Percentiles rank a stretch among this genome's conserved stretches.
These are phyloP conservation scores for Cajanus cajan DNA, from an alignment of 306 rosid genomes.

Conservation along the genomic window DNA sequence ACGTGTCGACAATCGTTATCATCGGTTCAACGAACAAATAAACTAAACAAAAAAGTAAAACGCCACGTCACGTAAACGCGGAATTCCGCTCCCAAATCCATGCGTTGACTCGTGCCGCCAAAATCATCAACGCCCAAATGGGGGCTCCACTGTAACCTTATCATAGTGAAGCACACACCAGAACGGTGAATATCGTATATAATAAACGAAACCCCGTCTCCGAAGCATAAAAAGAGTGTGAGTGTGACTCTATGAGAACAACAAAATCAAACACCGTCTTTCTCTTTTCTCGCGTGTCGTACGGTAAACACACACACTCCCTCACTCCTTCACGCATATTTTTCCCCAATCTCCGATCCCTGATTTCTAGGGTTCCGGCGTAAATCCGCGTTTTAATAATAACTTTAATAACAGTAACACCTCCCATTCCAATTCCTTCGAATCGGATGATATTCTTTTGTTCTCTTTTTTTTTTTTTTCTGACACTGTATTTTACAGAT, in stretches of 20 bases:
- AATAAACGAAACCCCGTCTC: not conserved
- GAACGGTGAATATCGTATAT: not conserved
- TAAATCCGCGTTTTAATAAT: too few species aligned
- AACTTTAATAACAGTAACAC: too few species aligned
- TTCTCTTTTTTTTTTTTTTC: too few species aligned
- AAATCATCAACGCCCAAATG: not conserved
- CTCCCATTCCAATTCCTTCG: not conserved
- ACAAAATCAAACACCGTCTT: not conserved
- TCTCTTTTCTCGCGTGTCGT: conserved; percentile 20
- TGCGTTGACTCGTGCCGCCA: not conserved
- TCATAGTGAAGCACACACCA: not conserved
- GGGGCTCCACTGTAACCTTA: not conserved
- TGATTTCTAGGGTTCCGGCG: not conserved
- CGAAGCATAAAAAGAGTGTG: not conserved
- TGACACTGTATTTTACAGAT: not conserved
- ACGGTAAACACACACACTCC: not conserved
- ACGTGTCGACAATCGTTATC: not conserved
- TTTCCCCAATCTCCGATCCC: conserved; percentile 1
- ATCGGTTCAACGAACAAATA: not conserved
- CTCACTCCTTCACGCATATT: not conserved
- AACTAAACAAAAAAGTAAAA: not conserved
- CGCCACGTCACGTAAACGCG: not conserved
- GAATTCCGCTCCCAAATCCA: not conserved
- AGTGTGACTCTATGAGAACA: not conserved
- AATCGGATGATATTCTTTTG: not conserved